phyloP scores from a whole-genome alignment of 148 eudicot genomes.

The Nyssa sinensis region DNA sequence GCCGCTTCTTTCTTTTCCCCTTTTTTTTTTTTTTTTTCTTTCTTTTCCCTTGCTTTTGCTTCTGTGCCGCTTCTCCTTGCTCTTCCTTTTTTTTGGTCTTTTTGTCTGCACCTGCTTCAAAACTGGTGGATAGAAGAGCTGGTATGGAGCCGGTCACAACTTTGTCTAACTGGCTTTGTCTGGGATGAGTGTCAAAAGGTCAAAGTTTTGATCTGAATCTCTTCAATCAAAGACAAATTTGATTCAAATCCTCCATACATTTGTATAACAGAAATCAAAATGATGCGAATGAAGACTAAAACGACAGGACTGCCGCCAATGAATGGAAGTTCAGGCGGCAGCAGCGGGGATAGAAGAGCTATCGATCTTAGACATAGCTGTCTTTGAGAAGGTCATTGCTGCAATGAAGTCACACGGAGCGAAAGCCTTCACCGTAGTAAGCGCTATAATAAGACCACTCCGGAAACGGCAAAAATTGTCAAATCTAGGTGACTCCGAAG shows the following conservation, averaged over 20 bases:
- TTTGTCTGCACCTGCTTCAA: too few relatives aligned
- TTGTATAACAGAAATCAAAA: constrained; percentile 16
- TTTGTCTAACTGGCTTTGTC: constrained; percentile 4
- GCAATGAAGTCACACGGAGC: constrained; percentile 65
- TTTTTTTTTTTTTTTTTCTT: too few relatives aligned
- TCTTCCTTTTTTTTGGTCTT: too few relatives aligned
- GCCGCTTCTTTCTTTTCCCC: too few relatives aligned
- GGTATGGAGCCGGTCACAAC: background rate
- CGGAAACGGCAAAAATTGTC: constrained; percentile 40
- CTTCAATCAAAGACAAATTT: background rate
- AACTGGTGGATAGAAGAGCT: constrained; percentile 92
- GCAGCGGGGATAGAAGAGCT: constrained; percentile 52
- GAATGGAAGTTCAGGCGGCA: constrained; percentile 21
- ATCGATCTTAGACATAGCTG: constrained; percentile 54
- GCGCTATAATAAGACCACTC: constrained; percentile 76
- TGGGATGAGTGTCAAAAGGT: background rate
- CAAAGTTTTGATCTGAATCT: constrained; percentile 18
- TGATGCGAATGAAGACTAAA: constrained; percentile 83
- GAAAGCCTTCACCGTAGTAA: constrained; percentile 56
- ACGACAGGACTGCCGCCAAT: constrained; percentile 37
- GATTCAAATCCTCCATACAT: background rate
- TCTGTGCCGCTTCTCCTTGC: too few relatives aligned
- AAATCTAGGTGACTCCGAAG: constrained; percentile 27
- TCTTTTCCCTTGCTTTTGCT: too few relatives aligned
- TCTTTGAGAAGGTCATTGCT: constrained; percentile 55